Evolutionary conservation across 2,329 filamentous ascomycete species (phyloP).

Genomic region (Incumbomyces delicatus): DNA sequence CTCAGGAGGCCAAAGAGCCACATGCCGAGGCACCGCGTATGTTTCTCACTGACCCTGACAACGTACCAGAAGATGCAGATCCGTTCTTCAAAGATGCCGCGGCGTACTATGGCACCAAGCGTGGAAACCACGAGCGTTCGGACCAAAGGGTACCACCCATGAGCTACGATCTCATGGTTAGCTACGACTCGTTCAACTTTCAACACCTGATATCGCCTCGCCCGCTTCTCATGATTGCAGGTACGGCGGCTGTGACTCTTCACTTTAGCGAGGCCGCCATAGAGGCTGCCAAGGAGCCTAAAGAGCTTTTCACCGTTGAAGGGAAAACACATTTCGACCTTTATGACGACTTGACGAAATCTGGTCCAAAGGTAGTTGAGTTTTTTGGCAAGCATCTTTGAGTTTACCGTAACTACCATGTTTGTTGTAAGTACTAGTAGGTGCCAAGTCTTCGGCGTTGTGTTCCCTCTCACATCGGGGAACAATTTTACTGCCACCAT

Average conservation of each 20-base stretch:
- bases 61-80: conserved; percentile 5
- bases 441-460: too few relatives aligned
- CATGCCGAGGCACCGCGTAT: neutral
- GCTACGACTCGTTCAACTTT: conserved; percentile 17
- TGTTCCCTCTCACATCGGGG: too few relatives aligned
- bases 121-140: conserved; percentile 16
- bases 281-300: conserved; percentile 21
- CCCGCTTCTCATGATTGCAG: conserved; percentile 23
- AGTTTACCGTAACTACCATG: too few relatives aligned
- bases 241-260: conserved; percentile 19
- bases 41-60: conserved; percentile 2
- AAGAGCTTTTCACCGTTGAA: conserved; percentile 21
- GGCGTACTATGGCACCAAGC: conserved; percentile 18
- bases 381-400: conserved; percentile 8
- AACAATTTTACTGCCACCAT: too few relatives aligned
- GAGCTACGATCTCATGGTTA: conserved; percentile 19
- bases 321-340: conserved; percentile 21
- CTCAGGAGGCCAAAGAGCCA: conserved; percentile 8
- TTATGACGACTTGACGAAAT: conserved; percentile 19
- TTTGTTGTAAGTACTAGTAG: too few relatives aligned
- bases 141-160: conserved; percentile 9
- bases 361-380: conserved; percentile 8
- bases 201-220: conserved; percentile 20
- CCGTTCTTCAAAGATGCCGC: conserved; percentile 13
- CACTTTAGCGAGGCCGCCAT: conserved; percentile 20